A percentile compares a stretch with the other conserved stretches of the same genome.
phyloP scores from a whole-genome alignment of 805 yeast genomes.

The Priceomyces melissophilus region DNA sequence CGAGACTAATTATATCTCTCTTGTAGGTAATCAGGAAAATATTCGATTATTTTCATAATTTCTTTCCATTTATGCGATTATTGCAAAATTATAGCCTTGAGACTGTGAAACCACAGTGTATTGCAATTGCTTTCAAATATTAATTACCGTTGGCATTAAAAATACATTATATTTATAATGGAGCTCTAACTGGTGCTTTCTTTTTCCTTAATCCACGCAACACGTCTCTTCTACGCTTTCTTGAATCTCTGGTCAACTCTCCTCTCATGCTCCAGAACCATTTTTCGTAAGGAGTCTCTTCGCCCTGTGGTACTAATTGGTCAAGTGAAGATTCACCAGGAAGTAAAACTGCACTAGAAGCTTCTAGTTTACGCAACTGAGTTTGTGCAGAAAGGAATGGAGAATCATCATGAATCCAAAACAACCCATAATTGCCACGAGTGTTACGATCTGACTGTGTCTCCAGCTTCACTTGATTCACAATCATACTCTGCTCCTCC shows the following conservation, averaged over 20 bases:
- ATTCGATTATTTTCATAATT: too few relatives aligned
- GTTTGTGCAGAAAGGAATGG: slow-evolving; percentile 87
- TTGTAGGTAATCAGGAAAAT: too few relatives aligned
- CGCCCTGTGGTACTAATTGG: slow-evolving; percentile 21
- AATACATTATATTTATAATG: neutral
- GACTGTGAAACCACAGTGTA: too few relatives aligned
- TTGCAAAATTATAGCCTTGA: neutral
- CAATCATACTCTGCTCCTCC: slow-evolving; percentile 20
- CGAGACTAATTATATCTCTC: too few relatives aligned
- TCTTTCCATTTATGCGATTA: neutral
- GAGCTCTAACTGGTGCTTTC: slow-evolving; percentile 1
- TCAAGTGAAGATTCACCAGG: slow-evolving; percentile 38
- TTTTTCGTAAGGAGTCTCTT: slow-evolving; percentile 54
- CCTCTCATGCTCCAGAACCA: slow-evolving; percentile 86
- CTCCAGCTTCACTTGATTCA: slow-evolving; percentile 29
- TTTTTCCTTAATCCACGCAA: slow-evolving; percentile 54
- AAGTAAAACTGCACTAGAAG: slow-evolving; percentile 23
- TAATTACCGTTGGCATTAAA: neutral
- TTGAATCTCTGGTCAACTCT: slow-evolving; percentile 71
- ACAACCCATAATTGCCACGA: slow-evolving; percentile 45
- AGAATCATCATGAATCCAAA: slow-evolving; percentile 80
- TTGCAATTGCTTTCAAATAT: too few relatives aligned
- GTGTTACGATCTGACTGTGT: slow-evolving; percentile 1
- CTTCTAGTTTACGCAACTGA: slow-evolving; percentile 59
- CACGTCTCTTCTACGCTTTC: slow-evolving; percentile 72